These are phyloP conservation scores for Chlorella variabilis DNA, from an alignment of 163 green algal genomes.

Conservation along the genomic window DNA sequence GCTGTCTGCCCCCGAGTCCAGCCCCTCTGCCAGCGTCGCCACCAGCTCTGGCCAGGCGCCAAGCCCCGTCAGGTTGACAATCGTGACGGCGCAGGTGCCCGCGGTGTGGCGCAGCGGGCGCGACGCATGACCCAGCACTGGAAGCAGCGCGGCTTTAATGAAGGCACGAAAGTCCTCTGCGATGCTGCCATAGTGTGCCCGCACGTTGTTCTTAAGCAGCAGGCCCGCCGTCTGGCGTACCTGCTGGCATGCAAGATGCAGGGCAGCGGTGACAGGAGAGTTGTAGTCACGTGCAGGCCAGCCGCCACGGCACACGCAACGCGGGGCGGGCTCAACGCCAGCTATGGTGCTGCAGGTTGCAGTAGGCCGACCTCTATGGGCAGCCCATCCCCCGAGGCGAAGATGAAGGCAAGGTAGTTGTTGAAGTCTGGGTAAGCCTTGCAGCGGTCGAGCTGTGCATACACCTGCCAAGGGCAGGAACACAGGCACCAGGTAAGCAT, in stretches of 20 bases:
- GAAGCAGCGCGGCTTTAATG: constrained; percentile 83
- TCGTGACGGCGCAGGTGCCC: constrained; percentile 77
- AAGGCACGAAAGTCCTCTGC: constrained; percentile 70
- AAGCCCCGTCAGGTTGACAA: constrained; percentile 71
- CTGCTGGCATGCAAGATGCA: constrained; percentile 49
- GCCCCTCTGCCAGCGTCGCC: constrained; percentile 60
- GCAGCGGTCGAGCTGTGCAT: constrained; percentile 85
- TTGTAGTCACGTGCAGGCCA: no score
- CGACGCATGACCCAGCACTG: constrained; percentile 60
- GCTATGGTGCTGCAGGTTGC: no score
- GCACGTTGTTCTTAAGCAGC: constrained; percentile 97
- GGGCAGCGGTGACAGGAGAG: not conserved
- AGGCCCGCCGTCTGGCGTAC: constrained; percentile 93
- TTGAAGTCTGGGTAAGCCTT: constrained; percentile 90
- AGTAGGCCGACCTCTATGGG: constrained; percentile 85
- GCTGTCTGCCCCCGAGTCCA: constrained; percentile 64
- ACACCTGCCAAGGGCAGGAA: constrained; percentile 66
- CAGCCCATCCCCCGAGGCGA: constrained; percentile 78
- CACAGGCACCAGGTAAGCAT: no score
- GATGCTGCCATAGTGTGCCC: constrained; percentile 63
- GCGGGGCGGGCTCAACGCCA: no score
- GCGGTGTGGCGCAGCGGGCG: constrained; percentile 68
- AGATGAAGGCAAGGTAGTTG: constrained; percentile 95
- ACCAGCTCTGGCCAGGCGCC: constrained; percentile 85
- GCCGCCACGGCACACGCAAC: not conserved